Evolutionary conservation across 805 yeast genomes (phyloP).

Genomic region (Yamadazyma akitaensis): DNA sequence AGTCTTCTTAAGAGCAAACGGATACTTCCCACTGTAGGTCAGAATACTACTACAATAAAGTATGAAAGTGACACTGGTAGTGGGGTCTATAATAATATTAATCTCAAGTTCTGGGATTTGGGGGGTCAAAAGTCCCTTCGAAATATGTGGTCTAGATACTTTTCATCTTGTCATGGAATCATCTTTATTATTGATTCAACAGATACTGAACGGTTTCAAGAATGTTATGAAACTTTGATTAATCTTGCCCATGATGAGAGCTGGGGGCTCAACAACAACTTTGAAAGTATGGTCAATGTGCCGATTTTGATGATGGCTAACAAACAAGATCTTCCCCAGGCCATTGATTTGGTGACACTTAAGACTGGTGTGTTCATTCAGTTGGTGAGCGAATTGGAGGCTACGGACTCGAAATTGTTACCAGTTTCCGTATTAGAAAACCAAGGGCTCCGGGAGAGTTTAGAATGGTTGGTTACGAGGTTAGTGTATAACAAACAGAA

Average conservation of each 20-base stretch:
- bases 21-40: slow-evolving; percentile 93
- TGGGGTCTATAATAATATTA: slow-evolving; percentile 36
- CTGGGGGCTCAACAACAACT: slow-evolving; percentile 33
- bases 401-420: slow-evolving; percentile 84
- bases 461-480: slow-evolving; percentile 82
- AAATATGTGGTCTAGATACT: slow-evolving; percentile 84
- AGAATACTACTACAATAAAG: slow-evolving; percentile 56
- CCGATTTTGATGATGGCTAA: slow-evolving; percentile 95
- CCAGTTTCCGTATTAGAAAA: slow-evolving; percentile 85
- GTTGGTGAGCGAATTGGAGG: slow-evolving; percentile 79
- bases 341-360: slow-evolving; percentile 50
- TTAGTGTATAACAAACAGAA: slow-evolving; percentile 62
- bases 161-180: slow-evolving; percentile 82
- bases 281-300: slow-evolving; percentile 47
- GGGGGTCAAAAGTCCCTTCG: slow-evolving; percentile 93
- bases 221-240: slow-evolving; percentile 66
- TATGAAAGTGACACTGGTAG: slow-evolving; percentile 19
- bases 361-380: slow-evolving; percentile 79
- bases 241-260: slow-evolving; percentile 41
- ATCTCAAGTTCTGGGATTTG: slow-evolving; percentile 89
- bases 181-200: slow-evolving; percentile 91
- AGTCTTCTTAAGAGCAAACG: slow-evolving; percentile 44
- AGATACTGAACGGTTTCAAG: slow-evolving; percentile 77
- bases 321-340: slow-evolving; percentile 72
- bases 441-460: slow-evolving; percentile 81